Base-by-base conservation (phyloP, 495 filamentous ascomycete genomes). In the Venustampulla echinocandica region DNA sequence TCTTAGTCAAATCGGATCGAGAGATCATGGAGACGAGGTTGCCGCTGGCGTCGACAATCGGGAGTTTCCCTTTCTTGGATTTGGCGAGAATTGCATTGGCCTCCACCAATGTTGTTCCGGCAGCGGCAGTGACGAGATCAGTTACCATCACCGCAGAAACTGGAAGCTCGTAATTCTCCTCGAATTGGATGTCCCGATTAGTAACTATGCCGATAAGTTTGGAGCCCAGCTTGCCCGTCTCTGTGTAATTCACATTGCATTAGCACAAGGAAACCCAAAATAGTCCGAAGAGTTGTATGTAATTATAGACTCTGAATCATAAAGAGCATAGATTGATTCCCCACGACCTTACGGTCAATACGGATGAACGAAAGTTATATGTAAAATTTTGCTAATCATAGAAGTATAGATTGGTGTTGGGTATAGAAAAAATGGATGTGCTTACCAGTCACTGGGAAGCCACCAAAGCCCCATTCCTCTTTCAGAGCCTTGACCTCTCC, bases 361-460 rank as follows among this genome's bases (percentile, higher is more conserved):
- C 86, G 89, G 93, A 86, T 86, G 93, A 98, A 97, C 93, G 92
- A 98, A 98, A 98, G 92, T 98, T 95, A 96, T 82, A 68, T 73
- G 64, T 64, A 72, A 68, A n/a, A 59, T 71, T 69, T 69, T 76
- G 63, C 59, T 77, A 76, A 78, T 89, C 87, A 93, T 93, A 71
- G 77, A 71, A 59, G 39, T 32, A 47, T 43, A 43, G 39, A 56
- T 46, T 30, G n/a, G 27, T 52, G 27, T n/a, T 49, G 41, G 36
- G 22, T 4, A 45, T 38, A 46, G 52, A 52, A 52, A 49, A 42
- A 20, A 49, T n/a, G 37, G 18, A 9, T 30, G 11, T 45, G 76
- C 92, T 75, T 70, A 97, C 92, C 90, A 70, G 92, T 99, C 40
- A 99, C 89, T 43, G 92, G 92, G 72, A 96, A 97, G 53, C 92